Base-by-base conservation (phyloP, 768 basidiomycete species). In the Tricholoma saponaceum region DNA sequence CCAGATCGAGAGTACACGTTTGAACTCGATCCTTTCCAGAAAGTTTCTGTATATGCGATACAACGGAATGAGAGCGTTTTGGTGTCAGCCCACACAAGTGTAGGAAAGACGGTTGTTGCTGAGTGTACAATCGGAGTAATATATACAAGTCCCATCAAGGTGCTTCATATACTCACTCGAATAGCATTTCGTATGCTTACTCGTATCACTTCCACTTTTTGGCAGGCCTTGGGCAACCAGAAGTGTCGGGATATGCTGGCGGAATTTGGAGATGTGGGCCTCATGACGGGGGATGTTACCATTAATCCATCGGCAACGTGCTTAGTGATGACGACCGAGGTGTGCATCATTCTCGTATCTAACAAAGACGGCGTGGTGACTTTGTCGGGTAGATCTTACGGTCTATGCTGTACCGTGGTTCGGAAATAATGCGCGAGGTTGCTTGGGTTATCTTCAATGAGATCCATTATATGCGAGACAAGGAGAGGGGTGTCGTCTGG, bases 71-170 rank as follows among this genome's bases (percentile, higher is more conserved):
- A 99, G 76, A 94, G 91, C 66, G 96, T 98, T 4, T 79, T 99
- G 52, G 97, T 99, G 14, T 98, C 96, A 22, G 97, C 97, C 0
- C 97, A 99, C 76, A 99, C 97, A 4, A 95, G 92, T 73, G 97
- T 97, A 33, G 97, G 97, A 67, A 99, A 99, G 76, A 99, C 97
- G 2, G 97, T 98, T 60, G 97, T 99, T 60, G 97, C 97, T 47
- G 97, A 99, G 78, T 99, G 98, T 73, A 96, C 97, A 47, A 98
- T 99, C 68, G 97, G 97, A 71, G 96, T 98, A 64, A 97, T 98
- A 60, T 99, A 99, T 75, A 99, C 97, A 20, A 95, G 92, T 82
- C 97, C 97, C 55, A 99, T 99, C 76, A 99, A 99, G 85, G 96
- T 95, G 73, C 67, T 62, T 60, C n/a, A n/a, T n/a, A n/a, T n/a